Conservation (phyloP, 306 rosid species). For the Cucurbita ficifolia region DNA sequence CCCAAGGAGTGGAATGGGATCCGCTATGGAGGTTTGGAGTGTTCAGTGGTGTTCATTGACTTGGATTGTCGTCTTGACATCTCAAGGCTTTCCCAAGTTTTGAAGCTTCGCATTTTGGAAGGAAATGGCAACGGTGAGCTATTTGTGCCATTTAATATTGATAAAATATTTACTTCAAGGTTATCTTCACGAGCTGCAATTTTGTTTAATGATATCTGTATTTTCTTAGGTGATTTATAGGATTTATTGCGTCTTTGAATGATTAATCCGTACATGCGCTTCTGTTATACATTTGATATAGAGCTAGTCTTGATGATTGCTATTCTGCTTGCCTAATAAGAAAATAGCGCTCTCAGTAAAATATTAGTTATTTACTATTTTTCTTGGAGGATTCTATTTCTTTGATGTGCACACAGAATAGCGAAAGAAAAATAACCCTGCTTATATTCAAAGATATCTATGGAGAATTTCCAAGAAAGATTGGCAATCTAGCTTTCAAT, state of each 20-base stretch:
- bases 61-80: slow-evolving; percentile 69
- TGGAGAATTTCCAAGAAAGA: no score
- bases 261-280: not conserved
- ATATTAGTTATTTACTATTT: no score
- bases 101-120: slow-evolving; percentile 38
- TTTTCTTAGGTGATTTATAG: not conserved
- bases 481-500: no score
- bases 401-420: no score
- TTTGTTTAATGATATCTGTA: not conserved
- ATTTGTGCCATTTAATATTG: not conserved
- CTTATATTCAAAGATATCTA: no score
- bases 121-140: slow-evolving; percentile 30
- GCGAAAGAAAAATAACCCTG: no score
- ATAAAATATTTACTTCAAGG: not conserved
- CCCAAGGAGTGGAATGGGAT: slow-evolving; percentile 61
- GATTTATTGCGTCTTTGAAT: not conserved
- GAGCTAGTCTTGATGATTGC: not conserved
- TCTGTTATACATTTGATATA: not conserved
- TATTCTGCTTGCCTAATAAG: not conserved
- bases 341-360: not conserved
- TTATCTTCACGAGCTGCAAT: not conserved
- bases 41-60: slow-evolving; percentile 51
- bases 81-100: slow-evolving; percentile 36
- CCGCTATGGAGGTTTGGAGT: slow-evolving; percentile 54
- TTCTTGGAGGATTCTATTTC: no score